Base-by-base conservation (phyloP, 139 green algal species). In the Gonium pectorale region DNA sequence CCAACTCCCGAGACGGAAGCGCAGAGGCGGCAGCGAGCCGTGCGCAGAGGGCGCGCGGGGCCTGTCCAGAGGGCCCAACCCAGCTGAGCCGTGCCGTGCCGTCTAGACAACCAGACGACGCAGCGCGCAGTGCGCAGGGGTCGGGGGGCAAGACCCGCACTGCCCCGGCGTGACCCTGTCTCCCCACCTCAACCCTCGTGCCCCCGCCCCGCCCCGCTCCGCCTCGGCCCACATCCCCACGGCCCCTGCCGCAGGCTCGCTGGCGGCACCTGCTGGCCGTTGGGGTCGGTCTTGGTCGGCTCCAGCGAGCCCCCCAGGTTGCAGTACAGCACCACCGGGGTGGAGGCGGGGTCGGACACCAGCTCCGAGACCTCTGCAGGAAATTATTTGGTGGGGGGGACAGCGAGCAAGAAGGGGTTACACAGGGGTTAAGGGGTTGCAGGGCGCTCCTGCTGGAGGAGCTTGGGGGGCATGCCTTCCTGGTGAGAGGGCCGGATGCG, bases 231-330 rank as follows among this genome's bases (percentile, higher is more conserved):
- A 33, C 19, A 33, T 33, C 40, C 54, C 4, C 8, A 43, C 52
- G 1, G 0, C 35, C 35, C 19, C 56, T 22, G 17, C 22, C 56
- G 56, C 19, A 29, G 22, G 22, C 56, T 29, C 56, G 56, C 31
- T 26, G 27, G 4, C 35, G 73, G 69, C 43, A 81, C 81, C 78
- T 89, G 87, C 56, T 80, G 72, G 1, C 93, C 93, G 33, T 81
- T 89, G 43, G 80, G 79, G 46, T 80, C 84, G 67, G 85, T 87
- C 1, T 92, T 90, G 37, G 86, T 92, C 21, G 74, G 52, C 33
- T 94, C 87, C 68, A 96, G 62, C 5, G 68, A 88, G 35, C 93
- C 93, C 5, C 93, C 93, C 44, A 95, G 74, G n/a, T 88, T 92
- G 86, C 93, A 96, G 22, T 93, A 86, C 31, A 96, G 44, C 24